Evolutionary conservation across 1,284 basidiomycete genomes (phyloP).

Genomic region (Veloboletus limbatus): DNA sequence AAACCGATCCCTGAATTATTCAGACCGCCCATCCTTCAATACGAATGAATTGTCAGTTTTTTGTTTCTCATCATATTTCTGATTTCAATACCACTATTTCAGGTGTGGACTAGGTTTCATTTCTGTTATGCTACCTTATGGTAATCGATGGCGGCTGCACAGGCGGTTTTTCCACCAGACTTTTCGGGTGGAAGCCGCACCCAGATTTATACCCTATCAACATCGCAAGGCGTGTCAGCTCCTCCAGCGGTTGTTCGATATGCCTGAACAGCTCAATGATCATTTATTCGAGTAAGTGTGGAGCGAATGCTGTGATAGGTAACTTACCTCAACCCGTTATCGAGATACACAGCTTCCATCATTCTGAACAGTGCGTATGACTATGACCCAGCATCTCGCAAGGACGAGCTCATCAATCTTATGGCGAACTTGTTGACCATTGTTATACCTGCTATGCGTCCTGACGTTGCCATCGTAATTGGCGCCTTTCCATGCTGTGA

Average conservation of each 20-base stretch:
- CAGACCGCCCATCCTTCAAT: conserved; percentile 4
- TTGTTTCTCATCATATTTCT: neutral
- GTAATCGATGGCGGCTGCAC: neutral
- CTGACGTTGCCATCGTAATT: neutral
- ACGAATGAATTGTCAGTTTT: conserved; percentile 5
- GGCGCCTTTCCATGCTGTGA: neutral
- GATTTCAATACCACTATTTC: neutral
- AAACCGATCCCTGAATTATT: conserved; percentile 2
- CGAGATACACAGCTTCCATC: neutral
- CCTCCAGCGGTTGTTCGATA: conserved; percentile 28
- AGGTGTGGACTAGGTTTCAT: conserved; percentile 39
- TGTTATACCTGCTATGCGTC: neutral
- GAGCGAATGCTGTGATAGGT: neutral
- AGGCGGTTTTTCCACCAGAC: neutral
- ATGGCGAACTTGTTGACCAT: neutral
- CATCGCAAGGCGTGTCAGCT: conserved; percentile 30
- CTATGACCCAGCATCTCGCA: too few relatives aligned
- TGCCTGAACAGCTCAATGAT: conserved; percentile 18
- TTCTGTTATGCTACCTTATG: conserved; percentile 24
- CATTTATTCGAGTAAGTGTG: neutral
- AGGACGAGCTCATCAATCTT: too few relatives aligned
- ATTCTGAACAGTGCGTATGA: too few relatives aligned
- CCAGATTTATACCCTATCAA: conserved; percentile 27
- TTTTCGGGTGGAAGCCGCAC: conserved; percentile 5
- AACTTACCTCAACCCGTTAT: neutral